Evolutionary conservation across 768 basidiomycete species (phyloP).

Genomic region (Fomitopsis serialis): DNA sequence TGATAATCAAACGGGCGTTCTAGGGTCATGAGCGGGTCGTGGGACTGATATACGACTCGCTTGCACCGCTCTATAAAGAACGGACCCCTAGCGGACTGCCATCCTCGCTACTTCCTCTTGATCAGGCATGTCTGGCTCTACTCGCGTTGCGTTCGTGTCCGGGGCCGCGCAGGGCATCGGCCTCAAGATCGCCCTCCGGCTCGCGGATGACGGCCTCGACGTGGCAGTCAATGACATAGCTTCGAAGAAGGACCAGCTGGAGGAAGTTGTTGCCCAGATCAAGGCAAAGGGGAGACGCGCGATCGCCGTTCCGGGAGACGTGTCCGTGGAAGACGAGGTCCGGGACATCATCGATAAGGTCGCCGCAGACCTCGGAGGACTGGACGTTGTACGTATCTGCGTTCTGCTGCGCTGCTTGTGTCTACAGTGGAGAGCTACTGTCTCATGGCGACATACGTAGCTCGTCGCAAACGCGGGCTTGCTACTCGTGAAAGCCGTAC

Average conservation of each 20-base stretch:
- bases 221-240: slow-evolving; percentile 15
- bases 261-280: slow-evolving; percentile 14
- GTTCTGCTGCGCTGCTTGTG: not conserved
- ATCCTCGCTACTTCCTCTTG: not conserved
- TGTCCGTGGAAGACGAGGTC: slow-evolving; percentile 37
- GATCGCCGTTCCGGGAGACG: slow-evolving; percentile 31
- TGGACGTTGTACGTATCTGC: slow-evolving; percentile 39
- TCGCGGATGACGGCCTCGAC: slow-evolving; percentile 23
- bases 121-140: not conserved
- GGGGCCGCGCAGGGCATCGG: slow-evolving; percentile 27
- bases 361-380: slow-evolving; percentile 28
- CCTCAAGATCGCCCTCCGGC: slow-evolving; percentile 19
- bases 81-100: not conserved
- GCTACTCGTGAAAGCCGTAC: slow-evolving; percentile 5
- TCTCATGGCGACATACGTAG: slow-evolving; percentile 1
- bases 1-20: not conserved
- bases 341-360: slow-evolving; percentile 30
- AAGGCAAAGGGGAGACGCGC: slow-evolving; percentile 19
- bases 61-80: not conserved
- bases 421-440: not conserved
- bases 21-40: not conserved
- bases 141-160: slow-evolving; percentile 22
- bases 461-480: slow-evolving; percentile 22
- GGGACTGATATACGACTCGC: not conserved
- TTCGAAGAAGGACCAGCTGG: slow-evolving; percentile 9